Base-by-base conservation (phyloP, 2,329 filamentous ascomycete genomes). In the Onygenales sp. region DNA sequence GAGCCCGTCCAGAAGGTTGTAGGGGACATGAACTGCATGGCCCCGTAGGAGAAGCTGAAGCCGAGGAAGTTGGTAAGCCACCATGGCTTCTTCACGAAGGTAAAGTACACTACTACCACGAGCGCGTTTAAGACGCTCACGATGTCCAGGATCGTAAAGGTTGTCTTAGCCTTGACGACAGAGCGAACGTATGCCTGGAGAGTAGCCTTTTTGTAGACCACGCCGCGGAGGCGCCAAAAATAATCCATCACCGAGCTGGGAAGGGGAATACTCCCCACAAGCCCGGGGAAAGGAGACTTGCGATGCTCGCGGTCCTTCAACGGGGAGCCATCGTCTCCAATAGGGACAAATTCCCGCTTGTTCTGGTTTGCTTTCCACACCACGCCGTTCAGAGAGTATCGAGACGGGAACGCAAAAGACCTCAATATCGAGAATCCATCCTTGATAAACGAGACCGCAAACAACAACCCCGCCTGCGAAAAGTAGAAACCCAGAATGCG, bases 41-140 rank as follows among this genome's bases (percentile, higher is more conserved):
- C 83, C 7, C 82, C 81, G 64, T 97, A 96, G 59, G 86, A 91
- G 72, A 95, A 89, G 5, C 86, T 87, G 60, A 92, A 89, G 0
- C 89, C 91, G 63, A 96, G 80, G 38, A 95, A 72, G 65, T 97
- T 97, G 45, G 89, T 92, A 39, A 96, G 70, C 61, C 82, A 88
- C 71, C 85, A 85, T 35, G 80, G 78, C 60, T 81, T 82, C 31
- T 70, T 69, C 31, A 83, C 69, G 35, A 83, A 74, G 49, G 80
- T 78, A 62, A 88, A 85, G 69, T 90, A 92, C 6, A 76, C 67
- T 17, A 85, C 73, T 1, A 79, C 75, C 6, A 79, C 76, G 13
- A 73, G 67, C 8, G 85, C 62, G 14, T 84, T 44, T 36, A 81
- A 61, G 1, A 82, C 81, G 17, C 84, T 81, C 56, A 85, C 63